Evolutionary conservation across 2,329 filamentous ascomycete species (phyloP).

Genomic region (Alternaria conjuncta): DNA sequence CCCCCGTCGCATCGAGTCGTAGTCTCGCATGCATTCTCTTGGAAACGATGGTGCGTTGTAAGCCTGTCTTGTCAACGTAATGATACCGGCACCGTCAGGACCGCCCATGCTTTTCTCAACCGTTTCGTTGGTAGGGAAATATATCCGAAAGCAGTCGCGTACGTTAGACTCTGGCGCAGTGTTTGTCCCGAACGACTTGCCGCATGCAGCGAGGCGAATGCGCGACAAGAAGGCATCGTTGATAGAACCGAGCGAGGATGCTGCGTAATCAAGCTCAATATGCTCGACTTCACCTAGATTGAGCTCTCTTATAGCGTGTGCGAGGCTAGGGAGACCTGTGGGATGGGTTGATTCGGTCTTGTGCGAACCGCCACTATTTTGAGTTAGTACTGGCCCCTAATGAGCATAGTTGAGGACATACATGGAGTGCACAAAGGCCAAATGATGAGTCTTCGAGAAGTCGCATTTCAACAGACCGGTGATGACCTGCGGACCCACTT

Average conservation of each 20-base stretch:
- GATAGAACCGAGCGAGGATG: constrained; percentile 81
- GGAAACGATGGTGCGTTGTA: constrained; percentile 77
- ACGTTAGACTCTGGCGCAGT: constrained; percentile 6
- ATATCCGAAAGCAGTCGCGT: constrained; percentile 34
- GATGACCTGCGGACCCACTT: constrained; percentile 68
- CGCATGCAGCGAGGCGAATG: constrained; percentile 64
- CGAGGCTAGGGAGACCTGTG: constrained; percentile 78
- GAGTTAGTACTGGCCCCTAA: constrained; percentile 3
- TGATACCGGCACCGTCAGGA: constrained; percentile 71
- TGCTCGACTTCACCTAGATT: constrained; percentile 46
- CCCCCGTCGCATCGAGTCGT: constrained; percentile 71
- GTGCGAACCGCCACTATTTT: constrained; percentile 42
- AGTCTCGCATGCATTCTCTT: constrained; percentile 73
- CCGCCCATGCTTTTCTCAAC: constrained; percentile 71
- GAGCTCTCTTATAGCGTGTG: constrained; percentile 62
- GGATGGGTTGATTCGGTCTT: constrained; percentile 48
- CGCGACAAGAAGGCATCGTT: constrained; percentile 69
- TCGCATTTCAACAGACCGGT: constrained; percentile 78
- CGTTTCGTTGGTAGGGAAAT: constrained; percentile 41
- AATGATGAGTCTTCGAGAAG: constrained; percentile 72
- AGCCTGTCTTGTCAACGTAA: constrained; percentile 77
- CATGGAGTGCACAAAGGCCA: constrained; percentile 88
- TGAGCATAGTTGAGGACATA: constrained; percentile 53
- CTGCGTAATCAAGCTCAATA: constrained; percentile 75
- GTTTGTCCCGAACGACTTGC: constrained; percentile 34